These are phyloP conservation scores for Kwoniella sp. DNA, from an alignment of 768 basidiomycete genomes.

Conservation along the genomic window DNA sequence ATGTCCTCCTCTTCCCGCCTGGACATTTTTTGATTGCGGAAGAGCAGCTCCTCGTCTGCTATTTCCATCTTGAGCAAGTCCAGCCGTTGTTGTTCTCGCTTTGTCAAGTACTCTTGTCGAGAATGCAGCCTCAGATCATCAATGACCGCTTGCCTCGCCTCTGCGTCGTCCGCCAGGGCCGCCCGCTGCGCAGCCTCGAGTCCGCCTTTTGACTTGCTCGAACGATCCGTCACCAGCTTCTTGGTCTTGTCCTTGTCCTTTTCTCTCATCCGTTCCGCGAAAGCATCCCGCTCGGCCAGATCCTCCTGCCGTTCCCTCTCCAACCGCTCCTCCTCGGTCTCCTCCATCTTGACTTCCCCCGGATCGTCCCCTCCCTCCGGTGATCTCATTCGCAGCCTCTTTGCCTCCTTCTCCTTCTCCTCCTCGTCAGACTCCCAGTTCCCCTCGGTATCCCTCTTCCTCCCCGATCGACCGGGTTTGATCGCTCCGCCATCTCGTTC, in stretches of 20 bases:
- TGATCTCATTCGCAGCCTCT: slow-evolving; percentile 38
- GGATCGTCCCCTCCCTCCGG: slow-evolving; percentile 21
- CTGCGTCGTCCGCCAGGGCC: slow-evolving; percentile 71
- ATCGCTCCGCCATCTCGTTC: slow-evolving; percentile 49
- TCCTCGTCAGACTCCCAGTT: slow-evolving; percentile 63
- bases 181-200: slow-evolving; percentile 78
- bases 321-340: slow-evolving; percentile 67
- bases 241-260: slow-evolving; percentile 81
- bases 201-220: slow-evolving; percentile 66
- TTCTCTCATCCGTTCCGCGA: slow-evolving; percentile 77
- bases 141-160: slow-evolving; percentile 56
- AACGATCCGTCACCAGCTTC: slow-evolving; percentile 86
- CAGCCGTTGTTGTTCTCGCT: slow-evolving; percentile 92
- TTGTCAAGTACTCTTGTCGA: slow-evolving; percentile 91
- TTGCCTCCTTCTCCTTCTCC: slow-evolving; percentile 31
- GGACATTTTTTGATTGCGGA: slow-evolving; percentile 83
- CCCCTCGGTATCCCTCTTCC: slow-evolving; percentile 75
- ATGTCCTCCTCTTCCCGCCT: slow-evolving; percentile 75
- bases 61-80: slow-evolving; percentile 90
- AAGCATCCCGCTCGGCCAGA: slow-evolving; percentile 80
- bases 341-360: slow-evolving; percentile 52
- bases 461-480: slow-evolving; percentile 39
- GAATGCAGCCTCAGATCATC: slow-evolving; percentile 79
- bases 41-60: slow-evolving; percentile 85
- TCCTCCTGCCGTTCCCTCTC: slow-evolving; percentile 77